Evolutionary conservation across 768 basidiomycete species (phyloP).

Genomic region (Krasilnikovozyma curviuscula): DNA sequence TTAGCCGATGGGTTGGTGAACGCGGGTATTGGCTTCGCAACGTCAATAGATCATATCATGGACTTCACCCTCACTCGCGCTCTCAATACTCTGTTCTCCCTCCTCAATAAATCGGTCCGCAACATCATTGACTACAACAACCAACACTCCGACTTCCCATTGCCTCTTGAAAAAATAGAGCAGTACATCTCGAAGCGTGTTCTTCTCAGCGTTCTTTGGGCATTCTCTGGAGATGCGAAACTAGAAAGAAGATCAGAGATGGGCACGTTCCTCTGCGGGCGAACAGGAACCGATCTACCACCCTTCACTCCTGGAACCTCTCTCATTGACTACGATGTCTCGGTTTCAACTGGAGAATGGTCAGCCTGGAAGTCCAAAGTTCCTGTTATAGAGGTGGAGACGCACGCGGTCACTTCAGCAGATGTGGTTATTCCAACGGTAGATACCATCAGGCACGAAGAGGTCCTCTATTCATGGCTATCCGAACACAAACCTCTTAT

Average conservation of each 20-base stretch:
- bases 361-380: slow-evolving; percentile 76
- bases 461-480: slow-evolving; percentile 95
- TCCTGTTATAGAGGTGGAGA: slow-evolving; percentile 87
- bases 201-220: slow-evolving; percentile 86
- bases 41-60: slow-evolving; percentile 92
- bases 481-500: slow-evolving; percentile 96
- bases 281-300: slow-evolving; percentile 79
- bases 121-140: slow-evolving; percentile 86
- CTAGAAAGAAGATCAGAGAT: slow-evolving; percentile 70
- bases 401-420: slow-evolving; percentile 83
- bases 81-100: slow-evolving; percentile 86
- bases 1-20: slow-evolving; percentile 60
- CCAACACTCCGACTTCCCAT: slow-evolving; percentile 86
- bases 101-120: slow-evolving; percentile 86
- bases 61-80: slow-evolving; percentile 85
- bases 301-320: slow-evolving; percentile 53
- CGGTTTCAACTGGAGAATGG: slow-evolving; percentile 72
- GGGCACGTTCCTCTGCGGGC: slow-evolving; percentile 65
- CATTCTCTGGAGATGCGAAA: slow-evolving; percentile 91
- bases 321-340: slow-evolving; percentile 87
- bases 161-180: slow-evolving; percentile 62
- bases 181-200: slow-evolving; percentile 79
- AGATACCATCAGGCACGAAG: slow-evolving; percentile 96
- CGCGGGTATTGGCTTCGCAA: slow-evolving; percentile 56
- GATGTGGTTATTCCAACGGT: slow-evolving; percentile 96